Evolutionary conservation across 2,329 filamentous ascomycete species (phyloP).

Genomic region (Diaporthe citrichinensis): DNA sequence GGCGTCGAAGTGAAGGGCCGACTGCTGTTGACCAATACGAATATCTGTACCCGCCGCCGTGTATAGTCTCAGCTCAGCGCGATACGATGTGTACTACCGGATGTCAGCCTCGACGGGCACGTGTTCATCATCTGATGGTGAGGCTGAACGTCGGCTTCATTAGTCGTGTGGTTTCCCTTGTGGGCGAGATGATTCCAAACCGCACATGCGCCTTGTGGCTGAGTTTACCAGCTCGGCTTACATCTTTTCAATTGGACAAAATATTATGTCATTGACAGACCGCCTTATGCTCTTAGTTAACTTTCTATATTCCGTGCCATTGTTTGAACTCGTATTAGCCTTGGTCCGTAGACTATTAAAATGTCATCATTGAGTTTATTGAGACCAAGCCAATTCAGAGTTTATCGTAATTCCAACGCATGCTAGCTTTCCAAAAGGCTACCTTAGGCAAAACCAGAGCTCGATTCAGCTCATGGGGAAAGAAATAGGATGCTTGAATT

Average conservation of each 20-base stretch:
- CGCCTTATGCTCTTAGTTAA: not conserved
- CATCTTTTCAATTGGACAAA: no score
- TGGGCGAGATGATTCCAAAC: slow-evolving; percentile 14
- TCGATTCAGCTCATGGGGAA: not conserved
- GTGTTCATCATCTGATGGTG: not conserved
- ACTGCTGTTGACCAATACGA: slow-evolving; percentile 2
- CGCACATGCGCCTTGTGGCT: not conserved
- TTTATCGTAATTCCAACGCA: not conserved
- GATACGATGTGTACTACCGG: not conserved
- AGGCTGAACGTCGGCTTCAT: not conserved
- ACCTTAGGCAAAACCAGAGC: not conserved
- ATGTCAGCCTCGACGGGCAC: not conserved
- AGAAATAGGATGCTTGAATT: not conserved
- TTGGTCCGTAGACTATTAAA: not conserved
- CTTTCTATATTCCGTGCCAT: not conserved
- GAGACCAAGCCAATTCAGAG: not conserved
- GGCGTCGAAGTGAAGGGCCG: not conserved
- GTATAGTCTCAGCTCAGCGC: slow-evolving; percentile 26
- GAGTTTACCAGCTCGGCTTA: not conserved
- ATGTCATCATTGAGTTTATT: no score
- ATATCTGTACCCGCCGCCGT: not conserved
- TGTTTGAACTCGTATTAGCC: not conserved
- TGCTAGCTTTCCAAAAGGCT: not conserved
- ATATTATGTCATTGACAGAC: not conserved
- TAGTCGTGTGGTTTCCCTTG: not conserved